Base-by-base conservation (phyloP, 2,329 filamentous ascomycete species). In the Sarocladium kiliense region DNA sequence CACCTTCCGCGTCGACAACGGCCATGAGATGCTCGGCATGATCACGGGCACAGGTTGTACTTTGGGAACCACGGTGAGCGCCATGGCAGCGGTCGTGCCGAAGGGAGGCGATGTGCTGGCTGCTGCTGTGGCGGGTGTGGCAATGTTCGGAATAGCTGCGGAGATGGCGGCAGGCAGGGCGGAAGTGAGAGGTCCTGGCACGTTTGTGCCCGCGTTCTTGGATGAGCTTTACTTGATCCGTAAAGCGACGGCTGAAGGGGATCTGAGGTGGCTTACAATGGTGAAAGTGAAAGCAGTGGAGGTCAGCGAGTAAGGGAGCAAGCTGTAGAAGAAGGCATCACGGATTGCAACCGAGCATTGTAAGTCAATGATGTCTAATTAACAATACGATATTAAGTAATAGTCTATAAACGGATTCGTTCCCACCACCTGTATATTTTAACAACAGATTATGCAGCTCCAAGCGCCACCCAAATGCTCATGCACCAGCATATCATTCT, bases 31-130 rank as follows among this genome's bases (percentile, higher is more conserved):
- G 57, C 77, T 94, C 2, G 85, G 84, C 19, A 73, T 77, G 58
- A 82, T 94, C 55, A 94, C 89, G 0, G 90, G 89, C 2, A 89
- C 86, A 37, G 93, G 93, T 0, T 97, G 93, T 69, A 87, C 89
- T 4, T 78, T 97, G 6, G 93, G 92, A 1, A 94, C 91, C 0
- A 83, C 86, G 1, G 78, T 96, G 50, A 90, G 89, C 19, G 86
- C 89, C 53, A 87, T 88, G 67, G 67, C 93, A 44, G 87, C 89
- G 0, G 81, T 84, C 6, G 75, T 80, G 54, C 63, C 73, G 1
- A 30, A 41, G 21, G 50, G 36, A 39, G 72, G 75, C 2, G 86
- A 92, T 65, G 84, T 82, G 65, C 74, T 97, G n/a, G 70, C 84
- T 1, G 90, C 90, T 3, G 82, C 85, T 0, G 67, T 96, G 1